Conservation (phyloP, 768 basidiomycete species). For the Auricularia heimuer region DNA sequence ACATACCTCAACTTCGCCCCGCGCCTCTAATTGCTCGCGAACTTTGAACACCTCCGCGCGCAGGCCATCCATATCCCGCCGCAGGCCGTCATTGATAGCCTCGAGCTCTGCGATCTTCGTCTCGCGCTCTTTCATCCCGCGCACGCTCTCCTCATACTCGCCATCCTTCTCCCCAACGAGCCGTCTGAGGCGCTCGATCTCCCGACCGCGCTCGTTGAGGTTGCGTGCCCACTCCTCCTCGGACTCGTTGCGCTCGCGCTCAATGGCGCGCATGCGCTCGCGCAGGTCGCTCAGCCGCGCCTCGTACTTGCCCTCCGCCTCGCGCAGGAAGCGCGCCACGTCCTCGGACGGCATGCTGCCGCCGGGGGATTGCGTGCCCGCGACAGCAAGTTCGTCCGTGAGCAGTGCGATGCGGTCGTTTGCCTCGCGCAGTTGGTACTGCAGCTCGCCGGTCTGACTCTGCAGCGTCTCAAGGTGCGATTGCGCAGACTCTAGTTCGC, state of each 20-base stretch:
- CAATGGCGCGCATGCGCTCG: constrained; percentile 48
- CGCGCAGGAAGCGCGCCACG: constrained; percentile 60
- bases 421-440: constrained; percentile 77
- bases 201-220: constrained; percentile 64
- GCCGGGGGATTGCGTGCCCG: background rate
- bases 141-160: constrained; percentile 46
- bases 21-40: constrained; percentile 55
- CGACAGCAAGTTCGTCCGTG: constrained; percentile 51
- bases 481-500: constrained; percentile 78
- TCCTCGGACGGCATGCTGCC: constrained; percentile 42
- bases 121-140: constrained; percentile 35
- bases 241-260: constrained; percentile 76
- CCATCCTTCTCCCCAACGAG: constrained; percentile 48
- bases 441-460: constrained; percentile 71
- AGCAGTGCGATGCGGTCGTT: constrained; percentile 63
- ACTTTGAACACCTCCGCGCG: constrained; percentile 19
- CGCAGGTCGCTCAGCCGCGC: constrained; percentile 62
- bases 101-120: constrained; percentile 44
- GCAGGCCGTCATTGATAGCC: constrained; percentile 37
- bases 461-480: constrained; percentile 65
- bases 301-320: constrained; percentile 71
- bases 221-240: constrained; percentile 88
- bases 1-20: constrained; percentile 8
- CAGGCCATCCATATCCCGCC: constrained; percentile 43
- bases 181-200: constrained; percentile 62